Evolutionary conservation across 1,139 yeast species (phyloP), one percentile per base, ranked within the genome.

Genomic region (Groenewaldozyma auringiensis): DNA sequence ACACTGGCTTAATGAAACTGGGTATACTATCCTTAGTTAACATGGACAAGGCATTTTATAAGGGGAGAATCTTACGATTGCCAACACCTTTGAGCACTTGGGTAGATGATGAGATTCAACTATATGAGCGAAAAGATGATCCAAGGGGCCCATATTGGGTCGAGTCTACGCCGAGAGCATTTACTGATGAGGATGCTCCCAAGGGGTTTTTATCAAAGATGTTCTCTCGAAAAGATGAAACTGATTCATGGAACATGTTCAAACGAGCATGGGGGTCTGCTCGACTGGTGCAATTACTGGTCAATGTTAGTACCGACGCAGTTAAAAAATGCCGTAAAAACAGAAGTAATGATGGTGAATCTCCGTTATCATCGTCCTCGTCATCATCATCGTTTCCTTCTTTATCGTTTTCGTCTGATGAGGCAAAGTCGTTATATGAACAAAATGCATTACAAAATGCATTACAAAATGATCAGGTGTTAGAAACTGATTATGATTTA

Each of bases 11-110:
- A 47, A 68, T 78, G 54, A 78, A 77, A 53, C 61, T 79, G 43
- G 87, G 88, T 0, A 69, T 76, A 47, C 67, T 82, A 43, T 79
- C 85, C 4, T 72, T 82, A 33, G 76, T 82, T 8, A 78, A 82
- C 51, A 81, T 85, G 0, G 81, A 85, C 2, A 75, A 74, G 50
- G 76, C 80, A 16, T 78, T 83, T 50, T 83, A 81, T 58, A 73
- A 81, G 33, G 73, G 77, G 37, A 88, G 82, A 55, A 67, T 76
- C 20, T 69, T 78, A 35, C 59, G 71, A n/a, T 66, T 83, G 2
- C 63, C 66, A 0, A 60, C 74, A 22, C 77, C 77, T 14, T 60
- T 63, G 4, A 66, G 68, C n/a, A 82, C 87, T 0, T 83, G 84
- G 80, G 53, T 82, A 9, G 87, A 81, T 47, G 37, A 37, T 11